Evolutionary conservation across 2,329 filamentous ascomycete genomes (phyloP).

Genomic region (Colletotrichum viniferum): DNA sequence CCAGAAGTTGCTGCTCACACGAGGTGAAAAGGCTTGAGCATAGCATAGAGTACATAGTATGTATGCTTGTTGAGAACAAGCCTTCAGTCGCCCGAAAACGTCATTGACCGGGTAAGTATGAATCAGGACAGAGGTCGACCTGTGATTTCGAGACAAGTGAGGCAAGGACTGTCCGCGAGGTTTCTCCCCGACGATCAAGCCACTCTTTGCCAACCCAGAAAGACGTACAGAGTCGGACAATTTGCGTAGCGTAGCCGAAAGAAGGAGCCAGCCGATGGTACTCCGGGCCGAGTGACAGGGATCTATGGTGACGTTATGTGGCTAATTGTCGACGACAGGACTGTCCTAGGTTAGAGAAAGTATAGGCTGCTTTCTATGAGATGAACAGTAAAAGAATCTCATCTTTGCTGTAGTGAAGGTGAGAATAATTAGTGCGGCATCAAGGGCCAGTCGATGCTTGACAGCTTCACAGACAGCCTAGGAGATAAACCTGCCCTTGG

Average conservation of each 20-base stretch:
- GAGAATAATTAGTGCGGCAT: background rate
- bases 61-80: background rate
- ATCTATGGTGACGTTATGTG: background rate
- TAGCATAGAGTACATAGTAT: background rate
- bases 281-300: background rate
- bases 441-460: background rate
- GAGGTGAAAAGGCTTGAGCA: background rate
- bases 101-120: background rate
- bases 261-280: background rate
- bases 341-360: background rate
- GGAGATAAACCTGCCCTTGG: background rate
- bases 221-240: background rate
- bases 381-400: background rate
- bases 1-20: background rate
- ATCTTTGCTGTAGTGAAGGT: background rate
- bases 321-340: background rate
- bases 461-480: background rate
- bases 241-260: background rate
- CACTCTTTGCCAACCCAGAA: background rate
- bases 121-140: background rate
- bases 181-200: background rate
- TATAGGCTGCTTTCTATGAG: background rate
- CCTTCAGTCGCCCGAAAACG: background rate
- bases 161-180: background rate
- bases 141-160: background rate